These are phyloP conservation scores for Simplicillium aogashimaense DNA, from an alignment of 2,329 filamentous ascomycete species.

Conservation along the genomic window DNA sequence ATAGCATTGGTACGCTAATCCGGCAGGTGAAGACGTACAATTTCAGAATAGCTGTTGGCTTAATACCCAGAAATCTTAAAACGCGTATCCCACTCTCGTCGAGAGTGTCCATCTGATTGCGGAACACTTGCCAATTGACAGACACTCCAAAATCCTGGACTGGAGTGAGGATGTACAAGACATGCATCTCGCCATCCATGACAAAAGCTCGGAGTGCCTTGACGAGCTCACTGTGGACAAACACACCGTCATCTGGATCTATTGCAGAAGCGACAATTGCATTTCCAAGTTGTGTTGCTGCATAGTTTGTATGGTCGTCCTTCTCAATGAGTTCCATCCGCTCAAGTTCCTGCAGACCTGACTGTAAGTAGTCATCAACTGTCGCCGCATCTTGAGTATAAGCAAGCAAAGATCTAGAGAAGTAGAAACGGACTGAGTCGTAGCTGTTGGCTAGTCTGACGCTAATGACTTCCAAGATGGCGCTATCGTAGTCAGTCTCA, in stretches of 20 bases:
- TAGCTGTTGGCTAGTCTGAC: constrained; percentile 57
- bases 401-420: constrained; percentile 56
- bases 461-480: constrained; percentile 60
- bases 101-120: constrained; percentile 58
- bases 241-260: constrained; percentile 65
- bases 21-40: constrained; percentile 36
- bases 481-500: constrained; percentile 32
- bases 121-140: constrained; percentile 65
- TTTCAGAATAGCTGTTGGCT: constrained; percentile 54
- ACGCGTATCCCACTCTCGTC: constrained; percentile 65
- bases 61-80: constrained; percentile 57
- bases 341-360: constrained; percentile 48
- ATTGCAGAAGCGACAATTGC: constrained; percentile 65
- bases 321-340: constrained; percentile 42
- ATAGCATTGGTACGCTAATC: too few species aligned
- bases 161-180: constrained; percentile 69
- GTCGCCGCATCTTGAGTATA: constrained; percentile 40
- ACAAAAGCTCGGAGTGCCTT: constrained; percentile 63
- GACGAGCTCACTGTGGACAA: constrained; percentile 59
- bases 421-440: constrained; percentile 57
- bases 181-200: constrained; percentile 73
- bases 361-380: constrained; percentile 44
- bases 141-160: constrained; percentile 46
- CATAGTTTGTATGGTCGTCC: constrained; percentile 40
- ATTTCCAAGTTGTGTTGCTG: constrained; percentile 55